Percentiles rank a stretch among this genome's conserved stretches.
phyloP scores from a whole-genome alignment of 306 rosid genomes.

The Prinsepia uniflora region DNA sequence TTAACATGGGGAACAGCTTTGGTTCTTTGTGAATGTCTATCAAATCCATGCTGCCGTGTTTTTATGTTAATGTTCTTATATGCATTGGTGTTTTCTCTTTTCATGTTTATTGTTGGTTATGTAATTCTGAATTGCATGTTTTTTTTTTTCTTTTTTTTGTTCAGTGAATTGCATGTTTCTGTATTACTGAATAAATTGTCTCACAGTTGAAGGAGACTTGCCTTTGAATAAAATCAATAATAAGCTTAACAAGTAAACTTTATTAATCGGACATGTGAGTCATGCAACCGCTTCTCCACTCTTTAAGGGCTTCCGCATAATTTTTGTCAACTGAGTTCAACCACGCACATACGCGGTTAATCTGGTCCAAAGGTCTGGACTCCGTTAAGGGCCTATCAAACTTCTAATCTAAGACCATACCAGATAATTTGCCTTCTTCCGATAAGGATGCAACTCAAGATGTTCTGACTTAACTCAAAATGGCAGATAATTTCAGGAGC shows the following conservation, averaged over 20 bases:
- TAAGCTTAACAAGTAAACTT: too few relatives aligned
- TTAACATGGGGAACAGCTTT: not conserved
- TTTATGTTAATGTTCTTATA: not conserved
- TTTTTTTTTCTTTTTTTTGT: too few relatives aligned
- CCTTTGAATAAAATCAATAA: not conserved
- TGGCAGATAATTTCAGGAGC: too few relatives aligned
- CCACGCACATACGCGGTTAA: slow-evolving; percentile 8
- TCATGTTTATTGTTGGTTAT: not conserved
- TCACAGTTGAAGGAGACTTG: not conserved
- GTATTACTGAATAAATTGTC: too few relatives aligned
- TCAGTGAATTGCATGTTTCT: too few relatives aligned
- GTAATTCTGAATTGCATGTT: too few relatives aligned
- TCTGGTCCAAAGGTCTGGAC: not conserved
- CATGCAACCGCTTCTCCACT: slow-evolving; percentile 8
- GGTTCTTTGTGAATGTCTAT: not conserved
- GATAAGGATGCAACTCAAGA: slow-evolving; percentile 26
- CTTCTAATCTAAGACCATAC: slow-evolving; percentile 22
- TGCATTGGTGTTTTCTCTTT: not conserved
- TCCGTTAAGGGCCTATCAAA: slow-evolving; percentile 5
- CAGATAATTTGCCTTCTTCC: slow-evolving; percentile 16
- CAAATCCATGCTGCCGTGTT: not conserved
- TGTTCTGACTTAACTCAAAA: too few relatives aligned
- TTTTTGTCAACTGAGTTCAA: slow-evolving; percentile 28
- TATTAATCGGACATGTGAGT: not conserved
- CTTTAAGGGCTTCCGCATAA: slow-evolving; percentile 20